These are phyloP conservation scores for Dichotomocladium elegans DNA, from an alignment of 371 early-diverging fungal species.

Conservation along the genomic window DNA sequence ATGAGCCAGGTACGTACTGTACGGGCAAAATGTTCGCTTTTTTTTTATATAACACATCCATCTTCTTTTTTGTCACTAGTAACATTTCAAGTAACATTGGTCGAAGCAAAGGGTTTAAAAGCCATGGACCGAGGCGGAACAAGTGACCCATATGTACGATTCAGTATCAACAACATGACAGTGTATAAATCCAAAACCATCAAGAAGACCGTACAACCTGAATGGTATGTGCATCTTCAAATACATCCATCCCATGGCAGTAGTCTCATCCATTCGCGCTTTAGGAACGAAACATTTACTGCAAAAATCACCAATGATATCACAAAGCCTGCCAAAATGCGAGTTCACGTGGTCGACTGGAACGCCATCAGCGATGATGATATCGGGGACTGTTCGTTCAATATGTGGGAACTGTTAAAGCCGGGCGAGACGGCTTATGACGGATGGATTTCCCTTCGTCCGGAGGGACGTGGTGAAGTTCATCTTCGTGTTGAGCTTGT, in stretches of 20 bases:
- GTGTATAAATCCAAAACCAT: constrained; percentile 73
- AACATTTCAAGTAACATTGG: constrained; percentile 39
- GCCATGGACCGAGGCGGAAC: constrained; percentile 60
- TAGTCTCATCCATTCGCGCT: background rate
- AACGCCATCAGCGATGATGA: constrained; percentile 67
- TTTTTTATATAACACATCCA: too few relatives aligned
- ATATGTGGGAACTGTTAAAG: constrained; percentile 41
- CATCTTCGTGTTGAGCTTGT: constrained; percentile 24
- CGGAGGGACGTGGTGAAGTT: constrained; percentile 40
- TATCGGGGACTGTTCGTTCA: constrained; percentile 54
- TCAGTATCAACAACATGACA: constrained; percentile 56
- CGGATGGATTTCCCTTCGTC: constrained; percentile 38
- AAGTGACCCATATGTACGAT: constrained; percentile 59
- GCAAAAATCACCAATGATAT: constrained; percentile 24
- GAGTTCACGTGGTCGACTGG: constrained; percentile 64
- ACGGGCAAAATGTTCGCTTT: constrained; percentile 7
- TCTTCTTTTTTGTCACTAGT: too few relatives aligned
- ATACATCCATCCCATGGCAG: too few relatives aligned
- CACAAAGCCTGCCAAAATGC: constrained; percentile 23
- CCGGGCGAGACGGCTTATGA: constrained; percentile 30
- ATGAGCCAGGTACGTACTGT: background rate
- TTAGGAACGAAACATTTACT: constrained; percentile 23
- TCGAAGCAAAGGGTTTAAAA: constrained; percentile 52
- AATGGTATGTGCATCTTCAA: too few relatives aligned
- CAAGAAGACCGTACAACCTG: constrained; percentile 75